phyloP scores from a whole-genome alignment of 2,329 filamentous ascomycete genomes.

The Helicocarpus griseus region DNA sequence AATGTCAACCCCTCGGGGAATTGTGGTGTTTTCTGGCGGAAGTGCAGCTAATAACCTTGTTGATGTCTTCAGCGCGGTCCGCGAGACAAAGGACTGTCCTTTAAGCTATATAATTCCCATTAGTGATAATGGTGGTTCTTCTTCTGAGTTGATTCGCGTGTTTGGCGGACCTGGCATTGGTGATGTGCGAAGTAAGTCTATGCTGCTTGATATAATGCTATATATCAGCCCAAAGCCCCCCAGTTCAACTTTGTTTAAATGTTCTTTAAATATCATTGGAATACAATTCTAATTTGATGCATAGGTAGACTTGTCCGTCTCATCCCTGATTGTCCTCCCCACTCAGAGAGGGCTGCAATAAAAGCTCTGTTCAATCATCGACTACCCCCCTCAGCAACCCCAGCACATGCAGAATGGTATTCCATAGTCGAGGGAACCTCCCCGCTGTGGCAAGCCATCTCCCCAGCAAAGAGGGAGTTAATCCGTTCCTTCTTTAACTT shows the following conservation, averaged over 20 bases:
- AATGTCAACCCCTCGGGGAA: conserved; percentile 35
- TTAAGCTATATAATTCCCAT: conserved; percentile 88
- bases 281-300: conserved; percentile 2
- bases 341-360: conserved; percentile 62
- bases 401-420: conserved; percentile 72
- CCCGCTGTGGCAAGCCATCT: conserved; percentile 60
- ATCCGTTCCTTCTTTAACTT: conserved; percentile 68
- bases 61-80: conserved; percentile 67
- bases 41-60: conserved; percentile 92
- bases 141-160: conserved; percentile 84
- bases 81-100: conserved; percentile 54
- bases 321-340: conserved; percentile 58
- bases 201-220: not conserved
- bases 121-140: conserved; percentile 90
- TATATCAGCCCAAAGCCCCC: too few relatives aligned
- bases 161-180: conserved; percentile 86
- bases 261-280: not conserved
- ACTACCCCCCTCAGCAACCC: conserved; percentile 50
- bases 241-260: too few relatives aligned
- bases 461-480: conserved; percentile 63
- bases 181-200: conserved; percentile 58
- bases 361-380: conserved; percentile 82
- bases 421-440: conserved; percentile 80
- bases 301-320: conserved; percentile 78
- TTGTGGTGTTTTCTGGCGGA: conserved; percentile 84